phyloP scores from a whole-genome alignment of 768 basidiomycete species.

The Suillus paluster region DNA sequence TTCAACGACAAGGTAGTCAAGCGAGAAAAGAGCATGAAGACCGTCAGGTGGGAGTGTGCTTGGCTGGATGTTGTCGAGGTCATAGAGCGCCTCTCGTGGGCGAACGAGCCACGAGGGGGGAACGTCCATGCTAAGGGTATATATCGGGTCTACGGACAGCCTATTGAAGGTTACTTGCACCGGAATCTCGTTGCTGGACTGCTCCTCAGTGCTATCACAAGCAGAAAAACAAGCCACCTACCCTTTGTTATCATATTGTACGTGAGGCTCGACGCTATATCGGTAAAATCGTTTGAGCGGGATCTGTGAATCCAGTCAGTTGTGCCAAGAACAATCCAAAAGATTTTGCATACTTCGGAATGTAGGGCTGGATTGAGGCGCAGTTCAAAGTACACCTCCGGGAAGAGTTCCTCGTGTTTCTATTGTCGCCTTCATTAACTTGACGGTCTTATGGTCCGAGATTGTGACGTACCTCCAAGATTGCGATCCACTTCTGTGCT shows the following conservation, averaged over 20 bases:
- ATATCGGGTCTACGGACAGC: slow-evolving; percentile 86
- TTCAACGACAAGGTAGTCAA: slow-evolving; percentile 92
- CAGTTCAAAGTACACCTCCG: slow-evolving; percentile 72
- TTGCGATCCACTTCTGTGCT: slow-evolving; percentile 84
- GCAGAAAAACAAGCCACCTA: slow-evolving; percentile 30
- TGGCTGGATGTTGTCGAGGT: slow-evolving; percentile 95
- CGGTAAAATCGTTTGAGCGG: slow-evolving; percentile 94
- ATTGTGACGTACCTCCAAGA: slow-evolving; percentile 65
- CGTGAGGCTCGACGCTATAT: slow-evolving; percentile 61
- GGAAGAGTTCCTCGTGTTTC: slow-evolving; percentile 46
- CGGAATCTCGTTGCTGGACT: slow-evolving; percentile 57
- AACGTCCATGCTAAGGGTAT: slow-evolving; percentile 93
- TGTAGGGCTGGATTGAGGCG: slow-evolving; percentile 75
- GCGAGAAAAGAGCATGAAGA: slow-evolving; percentile 79
- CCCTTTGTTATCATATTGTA: slow-evolving; percentile 74
- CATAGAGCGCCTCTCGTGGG: slow-evolving; percentile 85
- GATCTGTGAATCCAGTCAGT: slow-evolving; percentile 49
- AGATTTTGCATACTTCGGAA: slow-evolving; percentile 57
- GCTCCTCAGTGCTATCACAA: slow-evolving; percentile 7
- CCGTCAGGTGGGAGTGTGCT: slow-evolving; percentile 62
- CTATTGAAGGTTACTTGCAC: slow-evolving; percentile 66
- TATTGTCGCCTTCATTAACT: background rate
- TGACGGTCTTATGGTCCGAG: background rate
- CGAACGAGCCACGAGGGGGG: slow-evolving; percentile 93
- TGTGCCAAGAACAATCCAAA: background rate